Conservation (phyloP, 2,329 filamentous ascomycete genomes). For the Colletotrichum sublineola region DNA sequence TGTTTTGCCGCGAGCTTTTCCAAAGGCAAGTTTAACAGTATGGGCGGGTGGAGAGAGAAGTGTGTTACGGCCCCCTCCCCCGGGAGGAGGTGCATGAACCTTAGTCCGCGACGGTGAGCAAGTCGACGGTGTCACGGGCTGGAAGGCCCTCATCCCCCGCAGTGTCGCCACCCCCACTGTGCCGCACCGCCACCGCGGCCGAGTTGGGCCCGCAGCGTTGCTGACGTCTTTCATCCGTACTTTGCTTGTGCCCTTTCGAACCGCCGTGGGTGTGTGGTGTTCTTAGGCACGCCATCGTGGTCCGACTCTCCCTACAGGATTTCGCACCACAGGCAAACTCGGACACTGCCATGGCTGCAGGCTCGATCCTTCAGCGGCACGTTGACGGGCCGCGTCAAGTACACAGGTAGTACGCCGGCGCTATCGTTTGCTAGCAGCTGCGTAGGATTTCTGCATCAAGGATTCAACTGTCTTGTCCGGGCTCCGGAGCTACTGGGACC, state of each 20-base stretch:
- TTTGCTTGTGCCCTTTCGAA: not conserved
- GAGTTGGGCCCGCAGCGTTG: slow-evolving; percentile 5
- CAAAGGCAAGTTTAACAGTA: no score
- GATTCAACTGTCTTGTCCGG: not conserved
- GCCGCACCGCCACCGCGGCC: slow-evolving; percentile 27
- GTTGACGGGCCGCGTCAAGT: no score
- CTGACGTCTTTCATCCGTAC: slow-evolving; percentile 24
- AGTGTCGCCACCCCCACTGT: slow-evolving; percentile 22
- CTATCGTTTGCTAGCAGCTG: not conserved
- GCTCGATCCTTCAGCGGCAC: not conserved
- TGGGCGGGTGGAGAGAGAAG: not conserved
- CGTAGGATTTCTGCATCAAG: not conserved
- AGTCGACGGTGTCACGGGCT: slow-evolving; percentile 22
- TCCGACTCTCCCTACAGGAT: not conserved
- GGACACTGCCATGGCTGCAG: not conserved
- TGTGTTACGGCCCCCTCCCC: slow-evolving; percentile 2
- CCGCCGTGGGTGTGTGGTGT: not conserved
- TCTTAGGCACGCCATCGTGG: not conserved
- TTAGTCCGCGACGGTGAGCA: slow-evolving; percentile 13
- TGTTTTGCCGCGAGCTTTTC: not conserved
- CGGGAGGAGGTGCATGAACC: slow-evolving; percentile 20
- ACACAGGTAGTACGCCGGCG: not conserved
- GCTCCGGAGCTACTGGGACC: not conserved
- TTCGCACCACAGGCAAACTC: not conserved
- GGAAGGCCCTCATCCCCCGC: slow-evolving; percentile 6